phyloP scores from a whole-genome alignment of 495 filamentous ascomycete genomes.

The Podospora comata region DNA sequence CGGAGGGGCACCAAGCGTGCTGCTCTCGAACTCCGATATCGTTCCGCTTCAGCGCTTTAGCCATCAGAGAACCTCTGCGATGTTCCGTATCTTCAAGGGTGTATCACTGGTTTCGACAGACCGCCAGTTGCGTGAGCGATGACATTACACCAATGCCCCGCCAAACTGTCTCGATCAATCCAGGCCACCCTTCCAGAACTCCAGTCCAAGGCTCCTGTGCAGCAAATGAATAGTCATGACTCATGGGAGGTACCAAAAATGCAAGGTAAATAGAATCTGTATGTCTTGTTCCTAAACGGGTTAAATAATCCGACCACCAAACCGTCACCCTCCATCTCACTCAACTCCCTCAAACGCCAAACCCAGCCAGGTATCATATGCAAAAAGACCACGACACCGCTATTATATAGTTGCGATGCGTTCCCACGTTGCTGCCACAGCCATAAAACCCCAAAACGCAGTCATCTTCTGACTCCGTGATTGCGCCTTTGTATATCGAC shows the following conservation, averaged over 20 bases:
- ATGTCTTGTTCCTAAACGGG: background rate
- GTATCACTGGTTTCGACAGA: background rate
- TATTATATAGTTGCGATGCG: background rate
- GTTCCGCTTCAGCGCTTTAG: background rate
- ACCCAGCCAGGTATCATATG: slow-evolving; percentile 1
- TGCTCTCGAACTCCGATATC: background rate
- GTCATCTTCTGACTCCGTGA: background rate
- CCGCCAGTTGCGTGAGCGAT: background rate
- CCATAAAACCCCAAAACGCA: background rate
- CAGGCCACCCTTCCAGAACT: background rate
- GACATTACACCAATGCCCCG: background rate
- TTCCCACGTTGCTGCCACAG: background rate
- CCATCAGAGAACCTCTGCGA: background rate
- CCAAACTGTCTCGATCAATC: background rate
- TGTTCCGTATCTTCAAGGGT: background rate
- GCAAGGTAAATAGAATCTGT: background rate
- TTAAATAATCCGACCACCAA: background rate
- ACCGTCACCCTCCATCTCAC: background rate
- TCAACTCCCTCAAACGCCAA: background rate
- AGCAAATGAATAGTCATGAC: background rate
- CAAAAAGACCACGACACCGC: background rate
- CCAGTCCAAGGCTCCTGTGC: background rate
- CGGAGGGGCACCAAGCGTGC: background rate
- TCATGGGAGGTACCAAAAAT: background rate
- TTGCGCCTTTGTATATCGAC: background rate